A percentile compares a stretch with the other conserved stretches of the same genome.
These are phyloP conservation scores for Aurantiochytrium sp. DNA, from an alignment of 108 stramenopile genomes.

Conservation along the genomic window DNA sequence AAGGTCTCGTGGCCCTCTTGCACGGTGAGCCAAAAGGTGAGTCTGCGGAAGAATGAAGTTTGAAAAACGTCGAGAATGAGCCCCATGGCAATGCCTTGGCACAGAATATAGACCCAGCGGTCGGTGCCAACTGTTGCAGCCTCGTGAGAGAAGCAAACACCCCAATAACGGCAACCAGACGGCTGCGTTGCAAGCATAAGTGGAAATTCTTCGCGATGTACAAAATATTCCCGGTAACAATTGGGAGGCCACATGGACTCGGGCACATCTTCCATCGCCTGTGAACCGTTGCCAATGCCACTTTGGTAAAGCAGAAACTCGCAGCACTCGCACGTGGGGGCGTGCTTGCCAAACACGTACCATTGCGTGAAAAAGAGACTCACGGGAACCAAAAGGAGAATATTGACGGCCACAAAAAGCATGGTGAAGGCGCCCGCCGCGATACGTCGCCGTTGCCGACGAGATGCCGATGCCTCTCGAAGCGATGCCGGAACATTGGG, in stretches of 20 bases:
- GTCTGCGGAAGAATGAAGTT: neutral
- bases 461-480: neutral
- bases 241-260: neutral
- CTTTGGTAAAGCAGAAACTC: neutral
- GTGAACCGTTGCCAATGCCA: neutral
- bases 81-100: slow-evolving; percentile 4
- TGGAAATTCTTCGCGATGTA: neutral
- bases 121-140: neutral
- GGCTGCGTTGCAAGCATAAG: neutral
- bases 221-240: neutral
- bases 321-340: neutral
- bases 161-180: neutral
- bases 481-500: neutral
- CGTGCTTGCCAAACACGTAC: neutral
- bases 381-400: neutral
- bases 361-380: slow-evolving; percentile 4
- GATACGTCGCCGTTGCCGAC: neutral
- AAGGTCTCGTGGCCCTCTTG: neutral
- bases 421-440: neutral
- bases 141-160: neutral
- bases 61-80: neutral
- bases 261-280: neutral
- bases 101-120: slow-evolving; percentile 15
- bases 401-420: neutral
- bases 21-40: neutral